A percentile compares a stretch with the other conserved stretches of the same genome.
These are phyloP conservation scores for Verticillium nubilum DNA, from an alignment of 2,329 filamentous ascomycete genomes.

Conservation along the genomic window DNA sequence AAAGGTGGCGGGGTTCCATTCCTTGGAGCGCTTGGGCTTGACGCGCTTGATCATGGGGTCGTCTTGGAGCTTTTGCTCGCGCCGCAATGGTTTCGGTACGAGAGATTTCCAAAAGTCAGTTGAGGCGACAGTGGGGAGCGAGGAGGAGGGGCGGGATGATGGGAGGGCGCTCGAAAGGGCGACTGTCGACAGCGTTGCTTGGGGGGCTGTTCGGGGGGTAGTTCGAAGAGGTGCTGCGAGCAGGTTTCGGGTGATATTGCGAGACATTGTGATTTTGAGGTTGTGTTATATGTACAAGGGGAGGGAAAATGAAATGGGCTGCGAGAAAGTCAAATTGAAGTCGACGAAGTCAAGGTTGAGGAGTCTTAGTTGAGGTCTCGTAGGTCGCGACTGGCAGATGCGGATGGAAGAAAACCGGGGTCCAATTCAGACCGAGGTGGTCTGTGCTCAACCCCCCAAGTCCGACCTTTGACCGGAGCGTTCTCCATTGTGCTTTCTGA, in stretches of 20 bases:
- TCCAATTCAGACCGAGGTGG: background rate
- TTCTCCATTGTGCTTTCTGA: too few species aligned
- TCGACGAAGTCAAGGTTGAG: background rate
- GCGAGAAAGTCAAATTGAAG: background rate
- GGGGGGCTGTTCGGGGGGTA: background rate
- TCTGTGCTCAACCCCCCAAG: constrained; percentile 2
- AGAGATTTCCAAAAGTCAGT: constrained; percentile 64
- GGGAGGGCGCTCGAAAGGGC: background rate
- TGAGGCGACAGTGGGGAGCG: constrained; percentile 47
- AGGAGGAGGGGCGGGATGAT: constrained; percentile 25
- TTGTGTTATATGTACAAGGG: background rate
- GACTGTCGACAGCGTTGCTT: background rate
- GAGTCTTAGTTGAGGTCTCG: background rate
- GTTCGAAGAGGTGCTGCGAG: constrained; percentile 4
- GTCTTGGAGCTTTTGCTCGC: constrained; percentile 25
- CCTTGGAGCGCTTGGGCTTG: constrained; percentile 46
- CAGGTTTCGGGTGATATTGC: background rate
- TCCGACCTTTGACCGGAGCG: background rate
- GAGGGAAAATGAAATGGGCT: background rate
- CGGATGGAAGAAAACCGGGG: background rate
- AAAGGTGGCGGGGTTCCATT: constrained; percentile 78
- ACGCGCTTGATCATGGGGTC: constrained; percentile 21
- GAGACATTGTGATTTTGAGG: constrained; percentile 3
- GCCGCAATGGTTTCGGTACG: constrained; percentile 62
- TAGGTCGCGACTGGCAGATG: background rate